Conservation (phyloP, 2,329 filamentous ascomycete species). For the Xylaria sp. region DNA sequence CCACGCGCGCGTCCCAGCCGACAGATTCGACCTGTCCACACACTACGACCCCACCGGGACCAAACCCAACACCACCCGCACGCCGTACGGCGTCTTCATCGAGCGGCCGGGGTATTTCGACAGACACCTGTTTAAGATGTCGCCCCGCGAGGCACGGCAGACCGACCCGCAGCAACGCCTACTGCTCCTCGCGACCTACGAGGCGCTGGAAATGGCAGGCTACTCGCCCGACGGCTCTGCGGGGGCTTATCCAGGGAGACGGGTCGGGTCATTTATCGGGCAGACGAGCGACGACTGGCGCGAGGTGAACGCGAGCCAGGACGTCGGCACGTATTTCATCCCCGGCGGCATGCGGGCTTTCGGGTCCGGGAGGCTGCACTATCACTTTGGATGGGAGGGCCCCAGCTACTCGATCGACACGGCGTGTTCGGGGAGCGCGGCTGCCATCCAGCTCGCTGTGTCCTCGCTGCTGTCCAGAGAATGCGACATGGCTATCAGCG, state of each 20-base stretch:
- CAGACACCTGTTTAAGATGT: slow-evolving; percentile 32
- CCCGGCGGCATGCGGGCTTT: slow-evolving; percentile 45
- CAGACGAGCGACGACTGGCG: slow-evolving; percentile 50
- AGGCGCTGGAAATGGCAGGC: slow-evolving; percentile 68
- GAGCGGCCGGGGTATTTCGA: slow-evolving; percentile 30
- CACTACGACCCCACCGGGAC: slow-evolving; percentile 25
- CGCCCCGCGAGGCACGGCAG: slow-evolving; percentile 31
- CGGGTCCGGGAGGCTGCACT: slow-evolving; percentile 44
- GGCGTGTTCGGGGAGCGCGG: slow-evolving; percentile 38
- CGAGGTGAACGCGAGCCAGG: slow-evolving; percentile 66
- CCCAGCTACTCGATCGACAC: slow-evolving; percentile 40
- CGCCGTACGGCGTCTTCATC: slow-evolving; percentile 25
- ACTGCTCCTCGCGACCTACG: slow-evolving; percentile 68
- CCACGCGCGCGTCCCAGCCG: slow-evolving; percentile 16
- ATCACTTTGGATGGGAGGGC: slow-evolving; percentile 41
- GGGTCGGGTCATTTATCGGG: slow-evolving; percentile 31
- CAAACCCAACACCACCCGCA: slow-evolving; percentile 19
- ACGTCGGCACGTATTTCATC: slow-evolving; percentile 54
- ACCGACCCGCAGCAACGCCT: slow-evolving; percentile 70
- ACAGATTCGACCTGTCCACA: slow-evolving; percentile 19
- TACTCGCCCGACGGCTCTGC: slow-evolving; percentile 25
- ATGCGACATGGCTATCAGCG: slow-evolving; percentile 61
- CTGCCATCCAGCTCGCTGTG: slow-evolving; percentile 46
- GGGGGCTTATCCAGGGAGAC: slow-evolving; percentile 1
- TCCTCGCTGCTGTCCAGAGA: slow-evolving; percentile 67